phyloP scores from a whole-genome alignment of 352 stramenopile genomes.

The Stephanocyclus meneghinianus region DNA sequence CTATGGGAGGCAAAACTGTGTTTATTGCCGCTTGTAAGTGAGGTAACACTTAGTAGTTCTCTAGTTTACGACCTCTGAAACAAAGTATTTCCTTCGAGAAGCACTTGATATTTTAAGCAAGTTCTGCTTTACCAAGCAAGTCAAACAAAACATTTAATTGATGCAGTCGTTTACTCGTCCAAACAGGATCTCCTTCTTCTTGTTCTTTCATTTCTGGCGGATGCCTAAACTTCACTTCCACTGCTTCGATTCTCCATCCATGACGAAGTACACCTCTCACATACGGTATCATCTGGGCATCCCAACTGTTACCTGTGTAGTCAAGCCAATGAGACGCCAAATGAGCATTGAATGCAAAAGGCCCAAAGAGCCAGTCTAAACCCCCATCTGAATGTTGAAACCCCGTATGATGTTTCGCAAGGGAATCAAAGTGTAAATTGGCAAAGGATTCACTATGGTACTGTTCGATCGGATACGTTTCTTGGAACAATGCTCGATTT shows the following conservation, averaged over 20 bases:
- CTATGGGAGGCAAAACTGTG: too few species aligned
- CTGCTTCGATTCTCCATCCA: conserved; percentile 46
- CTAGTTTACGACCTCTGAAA: too few species aligned
- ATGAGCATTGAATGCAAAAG: conserved; percentile 52
- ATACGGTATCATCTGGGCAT: conserved; percentile 72
- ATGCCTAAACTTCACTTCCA: conserved; percentile 56
- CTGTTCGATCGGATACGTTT: conserved; percentile 75
- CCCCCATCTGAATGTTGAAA: conserved; percentile 26
- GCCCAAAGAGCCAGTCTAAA: conserved; percentile 72
- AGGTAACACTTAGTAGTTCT: too few species aligned
- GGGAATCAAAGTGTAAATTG: conserved; percentile 63
- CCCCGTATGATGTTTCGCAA: conserved; percentile 38
- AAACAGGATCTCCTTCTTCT: conserved; percentile 60
- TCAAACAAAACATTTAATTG: conserved; percentile 68
- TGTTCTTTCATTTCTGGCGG: conserved; percentile 63
- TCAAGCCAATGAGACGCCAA: conserved; percentile 55
- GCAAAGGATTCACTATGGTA: conserved; percentile 72
- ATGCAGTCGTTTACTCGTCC: conserved; percentile 61
- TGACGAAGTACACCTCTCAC: conserved; percentile 39
- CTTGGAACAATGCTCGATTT: conserved; percentile 48
- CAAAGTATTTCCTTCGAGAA: too few species aligned
- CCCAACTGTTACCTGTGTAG: conserved; percentile 60
- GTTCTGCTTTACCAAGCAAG: conserved; percentile 39
- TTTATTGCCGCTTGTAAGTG: too few species aligned
- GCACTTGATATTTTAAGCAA: background rate